These are phyloP conservation scores for Cutaneotrichosporon spelunceum DNA, from an alignment of 1,284 basidiomycete species.

Conservation along the genomic window DNA sequence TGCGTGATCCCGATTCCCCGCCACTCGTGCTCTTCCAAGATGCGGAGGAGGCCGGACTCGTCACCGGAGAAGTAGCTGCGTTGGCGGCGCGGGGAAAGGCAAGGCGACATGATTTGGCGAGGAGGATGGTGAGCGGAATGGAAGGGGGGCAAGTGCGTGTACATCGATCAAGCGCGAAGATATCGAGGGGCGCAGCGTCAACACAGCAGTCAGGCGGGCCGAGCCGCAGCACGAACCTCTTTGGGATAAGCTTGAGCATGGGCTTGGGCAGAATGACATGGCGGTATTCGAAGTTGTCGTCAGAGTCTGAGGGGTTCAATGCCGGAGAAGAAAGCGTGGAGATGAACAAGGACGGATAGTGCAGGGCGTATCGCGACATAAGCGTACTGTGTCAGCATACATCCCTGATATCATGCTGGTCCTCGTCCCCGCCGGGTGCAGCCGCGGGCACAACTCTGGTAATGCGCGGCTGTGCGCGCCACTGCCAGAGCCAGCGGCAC, in stretches of 20 bases:
- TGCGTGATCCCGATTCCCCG: conserved; percentile 93
- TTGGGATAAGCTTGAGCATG: conserved; percentile 81
- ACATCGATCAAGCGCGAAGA: neutral
- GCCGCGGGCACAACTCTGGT: no score
- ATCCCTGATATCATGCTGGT: neutral
- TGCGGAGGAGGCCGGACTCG: conserved; percentile 72
- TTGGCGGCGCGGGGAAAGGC: neutral
- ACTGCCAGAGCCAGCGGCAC: no score
- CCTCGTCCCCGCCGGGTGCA: no score
- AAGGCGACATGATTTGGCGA: neutral
- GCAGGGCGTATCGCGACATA: neutral
- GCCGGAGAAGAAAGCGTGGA: neutral
- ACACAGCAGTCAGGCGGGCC: neutral
- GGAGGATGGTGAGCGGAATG: neutral
- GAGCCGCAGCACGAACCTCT: conserved; percentile 60
- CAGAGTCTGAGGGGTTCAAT: conserved; percentile 47
- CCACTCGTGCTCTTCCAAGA: conserved; percentile 86
- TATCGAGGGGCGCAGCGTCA: neutral
- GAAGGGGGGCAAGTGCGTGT: neutral
- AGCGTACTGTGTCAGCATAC: neutral
- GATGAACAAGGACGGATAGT: neutral
- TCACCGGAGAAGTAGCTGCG: conserved; percentile 61
- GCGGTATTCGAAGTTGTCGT: conserved; percentile 65
- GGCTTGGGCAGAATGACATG: conserved; percentile 89
- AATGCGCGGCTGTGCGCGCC: no score